Evolutionary conservation across 1,139 yeast genomes (phyloP), one percentile per base, ranked within the genome.

Genomic region (Saccharomyces uvarum): DNA sequence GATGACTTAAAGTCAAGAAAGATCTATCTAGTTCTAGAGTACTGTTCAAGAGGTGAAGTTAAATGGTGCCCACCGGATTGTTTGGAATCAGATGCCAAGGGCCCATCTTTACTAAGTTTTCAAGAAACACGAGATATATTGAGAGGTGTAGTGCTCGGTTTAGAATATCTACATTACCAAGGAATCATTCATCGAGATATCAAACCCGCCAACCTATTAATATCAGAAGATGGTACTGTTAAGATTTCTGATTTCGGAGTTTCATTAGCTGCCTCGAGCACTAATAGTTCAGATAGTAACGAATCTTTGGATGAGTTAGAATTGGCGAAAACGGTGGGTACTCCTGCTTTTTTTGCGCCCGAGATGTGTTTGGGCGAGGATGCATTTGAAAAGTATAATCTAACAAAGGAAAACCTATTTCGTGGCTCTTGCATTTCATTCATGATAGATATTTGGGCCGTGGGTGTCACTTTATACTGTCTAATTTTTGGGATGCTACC

Each of bases 231-330:
- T 60, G 83, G 86, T 54, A 77, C 79, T 4, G 98, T 93, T 31
- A 93, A 93, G 70, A 95, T 95, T 33, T 86, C 96, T 28, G 99
- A 93, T 73, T 95, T 95, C 72, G 99, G 99, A 19, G 97, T 95
- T 8, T 90, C 98, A 1, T 88, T 88, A 71, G 95, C 95, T 1
- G 78, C 87, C 0, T 67, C 75, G 63, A 71, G 75, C 1, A 77
- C 82, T 2, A 73, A 86, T 58, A 78, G 74, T 63, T 83, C 75
- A 21, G 75, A 73, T 50, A 77, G 76, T 5, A 59, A 59, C 11
- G 67, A 63, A 14, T 50, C 64, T 5, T 46, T 63, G 11, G 83
- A 84, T 66, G 97, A 90, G 59, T 73, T 86, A 52, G 98, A 93
- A 65, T 74, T 88, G 60, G 93, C 95, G 2, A 88, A 88, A 66